Evolutionary conservation across 2,329 filamentous ascomycete species (phyloP), one percentile per base, ranked within the genome.

Genomic region (Botrytis elliptica): DNA sequence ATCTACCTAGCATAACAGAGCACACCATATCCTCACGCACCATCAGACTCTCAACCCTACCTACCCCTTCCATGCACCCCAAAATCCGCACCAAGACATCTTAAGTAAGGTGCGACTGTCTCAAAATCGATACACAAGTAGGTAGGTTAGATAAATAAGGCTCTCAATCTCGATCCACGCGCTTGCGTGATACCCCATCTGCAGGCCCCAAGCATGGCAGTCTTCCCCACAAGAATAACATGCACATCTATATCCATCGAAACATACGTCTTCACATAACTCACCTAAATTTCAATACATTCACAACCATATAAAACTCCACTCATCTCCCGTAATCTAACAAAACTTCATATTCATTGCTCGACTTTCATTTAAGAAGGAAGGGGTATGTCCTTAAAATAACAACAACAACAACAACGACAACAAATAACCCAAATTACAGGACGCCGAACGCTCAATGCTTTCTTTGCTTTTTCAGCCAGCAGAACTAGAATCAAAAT

Each of bases 381-480:
- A 57, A 42, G 33, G 66, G 66, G 66, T 57, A 68, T 68, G 49
- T 49, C 66, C 66, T 29, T 42, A 29, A 33, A 68, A n/a, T 4
- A 33, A 33, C 33, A 33, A 33, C 33, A 44, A 44, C 16, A 44
- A 10, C 9, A 49, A 68, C 8, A 68, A 57, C 29, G 29, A 29
- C n/a, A 55, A 42, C 25, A 9, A 42, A 57, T 38, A 40, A 57
- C 65, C 49, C 40, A 67, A 55, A 20, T 9, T 68, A 29, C n/a
- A 65, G 29, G 9, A 68, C 66, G 25, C 66, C 66, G 18, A 55
- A 68, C 66, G 49, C 66, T 68, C 36, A 20, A 57, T 42, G 66
- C 66, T 33, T 40, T 55, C 65, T 55, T 40, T 55, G 33, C 46
- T 40, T 68, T 68, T 52, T 10, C 49, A 57, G 46, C 66, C 22